Base-by-base conservation (phyloP, 257 asterid genomes). In the Forsythia suspensa region DNA sequence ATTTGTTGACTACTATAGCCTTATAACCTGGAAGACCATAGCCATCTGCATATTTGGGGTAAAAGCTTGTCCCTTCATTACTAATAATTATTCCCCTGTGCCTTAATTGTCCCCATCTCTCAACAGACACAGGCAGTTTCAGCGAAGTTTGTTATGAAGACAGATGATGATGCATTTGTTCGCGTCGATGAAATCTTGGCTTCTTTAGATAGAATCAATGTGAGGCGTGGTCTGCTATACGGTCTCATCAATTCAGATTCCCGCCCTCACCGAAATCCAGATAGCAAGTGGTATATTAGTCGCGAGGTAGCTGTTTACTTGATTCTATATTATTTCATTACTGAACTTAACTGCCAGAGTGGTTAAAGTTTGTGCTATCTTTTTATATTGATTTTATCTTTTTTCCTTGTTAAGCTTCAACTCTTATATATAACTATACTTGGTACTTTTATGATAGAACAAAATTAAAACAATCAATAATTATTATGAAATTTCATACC, bases 271-370 rank as follows among this genome's bases (percentile, higher is more conserved):
- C 88, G 96, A 37, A 86, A 85, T 81, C 87, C 91, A 4, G 96
- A 92, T 46, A 91, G 97, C 98, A 96, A 96, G 93, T 96, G 99
- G 99, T 96, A 82, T 77, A 92, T 94, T 73, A 96, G 97, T 83
- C 90, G 86, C 16, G 92, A 96, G 97, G 97, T 95, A 90, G 78
- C 48, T 52, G 29, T 77, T 73, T 44, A 71, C 74, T 59, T 70
- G 74, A 79, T 76, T 69, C 74, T 52, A 8, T 42, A 46, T 63
- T 44, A 4, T 77, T 80, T 77, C 73, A 42, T 41, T 8, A 41
- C 36, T 41, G 44, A 41, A 41, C 44, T 41, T 7, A 41, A 7
- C 43, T 41, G 43, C 43, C 34, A 29, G 34, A 41, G 43, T 41
- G 9, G 43, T 5, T 41, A 41, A 4, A 41, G 43, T 7, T 41